Evolutionary conservation across 495 filamentous ascomycete genomes (phyloP).

Genomic region (Tuber melanosporum): DNA sequence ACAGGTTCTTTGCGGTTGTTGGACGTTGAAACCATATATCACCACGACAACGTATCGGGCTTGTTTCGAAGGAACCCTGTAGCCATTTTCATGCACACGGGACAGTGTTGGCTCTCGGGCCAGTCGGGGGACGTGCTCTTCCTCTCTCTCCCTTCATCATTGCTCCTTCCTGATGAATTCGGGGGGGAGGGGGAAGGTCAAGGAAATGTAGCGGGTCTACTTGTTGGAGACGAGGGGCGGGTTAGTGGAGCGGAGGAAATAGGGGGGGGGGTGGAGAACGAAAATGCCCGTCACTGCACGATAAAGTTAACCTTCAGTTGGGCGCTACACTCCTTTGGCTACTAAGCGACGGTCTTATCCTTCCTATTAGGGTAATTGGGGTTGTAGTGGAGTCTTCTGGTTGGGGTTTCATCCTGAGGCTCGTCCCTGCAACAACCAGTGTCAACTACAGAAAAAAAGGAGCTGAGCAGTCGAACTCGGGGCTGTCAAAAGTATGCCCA

Average conservation of each 20-base stretch:
- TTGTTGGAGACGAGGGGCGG: neutral
- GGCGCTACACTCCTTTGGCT: neutral
- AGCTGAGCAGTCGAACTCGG: neutral
- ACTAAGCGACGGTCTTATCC: neutral
- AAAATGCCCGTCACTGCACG: neutral
- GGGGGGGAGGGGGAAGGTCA: neutral
- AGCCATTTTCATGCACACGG: constrained; percentile 16
- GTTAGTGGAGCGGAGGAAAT: neutral
- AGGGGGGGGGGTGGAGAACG: neutral
- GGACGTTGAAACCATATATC: constrained; percentile 33
- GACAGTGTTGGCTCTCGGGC: constrained; percentile 14
- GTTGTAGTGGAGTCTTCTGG: constrained; percentile 12
- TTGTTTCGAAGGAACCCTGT: constrained; percentile 32
- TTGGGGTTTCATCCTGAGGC: constrained; percentile 37
- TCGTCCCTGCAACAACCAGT: constrained; percentile 21
- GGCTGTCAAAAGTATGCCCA: neutral
- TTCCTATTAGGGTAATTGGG: constrained; percentile 1
- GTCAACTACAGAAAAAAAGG: neutral
- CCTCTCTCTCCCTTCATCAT: neutral
- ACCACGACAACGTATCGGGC: constrained; percentile 32
- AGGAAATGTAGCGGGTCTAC: neutral
- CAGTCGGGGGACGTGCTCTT: constrained; percentile 8
- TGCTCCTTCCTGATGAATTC: neutral
- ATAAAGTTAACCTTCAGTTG: neutral
- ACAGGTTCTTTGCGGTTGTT: neutral